These are phyloP conservation scores for Hymenoscyphus linearis DNA, from an alignment of 2,329 filamentous ascomycete species.

Conservation along the genomic window DNA sequence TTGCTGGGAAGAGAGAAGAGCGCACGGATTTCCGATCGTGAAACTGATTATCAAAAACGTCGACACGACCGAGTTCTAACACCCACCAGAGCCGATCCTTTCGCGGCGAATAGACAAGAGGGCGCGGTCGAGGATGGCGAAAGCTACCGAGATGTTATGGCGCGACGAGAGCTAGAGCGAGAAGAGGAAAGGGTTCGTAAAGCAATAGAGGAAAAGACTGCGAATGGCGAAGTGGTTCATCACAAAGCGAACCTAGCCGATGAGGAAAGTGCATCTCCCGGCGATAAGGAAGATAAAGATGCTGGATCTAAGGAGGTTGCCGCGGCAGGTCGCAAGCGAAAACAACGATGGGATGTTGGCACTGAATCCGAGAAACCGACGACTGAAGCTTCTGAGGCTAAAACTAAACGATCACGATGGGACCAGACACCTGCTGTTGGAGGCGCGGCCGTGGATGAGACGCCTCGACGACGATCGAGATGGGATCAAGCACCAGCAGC, in stretches of 20 bases:
- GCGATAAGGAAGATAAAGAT: slow-evolving; percentile 68
- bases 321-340: slow-evolving; percentile 68
- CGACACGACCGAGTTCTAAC: slow-evolving; percentile 84
- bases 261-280: slow-evolving; percentile 44
- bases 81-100: slow-evolving; percentile 80
- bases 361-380: slow-evolving; percentile 51
- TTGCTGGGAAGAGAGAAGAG: slow-evolving; percentile 81
- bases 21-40: slow-evolving; percentile 83
- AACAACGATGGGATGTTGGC: slow-evolving; percentile 89
- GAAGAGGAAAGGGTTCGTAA: slow-evolving; percentile 85
- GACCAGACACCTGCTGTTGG: slow-evolving; percentile 69
- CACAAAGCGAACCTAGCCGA: slow-evolving; percentile 68
- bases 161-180: slow-evolving; percentile 79
- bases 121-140: slow-evolving; percentile 65
- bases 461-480: slow-evolving; percentile 70
- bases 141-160: slow-evolving; percentile 89
- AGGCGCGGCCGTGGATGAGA: slow-evolving; percentile 47
- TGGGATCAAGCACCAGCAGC: slow-evolving; percentile 89
- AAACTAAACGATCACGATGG: slow-evolving; percentile 72
- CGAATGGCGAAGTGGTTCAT: slow-evolving; percentile 54
- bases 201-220: slow-evolving; percentile 67
- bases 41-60: slow-evolving; percentile 96
- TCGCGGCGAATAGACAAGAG: slow-evolving; percentile 68
- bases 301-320: slow-evolving; percentile 61
- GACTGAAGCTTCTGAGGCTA: slow-evolving; percentile 47